Conservation (phyloP, 352 stramenopile species). For the Achlya hypogyna region DNA sequence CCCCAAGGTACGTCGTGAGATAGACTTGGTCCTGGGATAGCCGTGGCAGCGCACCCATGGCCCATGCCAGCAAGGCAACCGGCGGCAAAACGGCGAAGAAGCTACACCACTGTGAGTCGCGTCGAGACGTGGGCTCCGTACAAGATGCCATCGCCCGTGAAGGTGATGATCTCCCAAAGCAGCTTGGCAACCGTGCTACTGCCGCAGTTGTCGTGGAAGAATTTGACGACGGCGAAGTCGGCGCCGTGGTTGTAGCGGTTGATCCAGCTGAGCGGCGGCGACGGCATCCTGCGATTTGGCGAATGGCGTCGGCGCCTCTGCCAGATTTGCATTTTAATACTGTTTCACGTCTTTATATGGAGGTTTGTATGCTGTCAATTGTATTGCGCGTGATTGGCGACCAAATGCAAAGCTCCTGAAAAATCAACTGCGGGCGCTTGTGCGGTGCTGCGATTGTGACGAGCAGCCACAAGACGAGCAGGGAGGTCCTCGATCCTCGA, state of each 20-base stretch:
- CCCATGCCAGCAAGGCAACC: slow-evolving; percentile 31
- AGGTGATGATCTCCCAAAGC: slow-evolving; percentile 71
- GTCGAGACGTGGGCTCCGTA: slow-evolving; percentile 24
- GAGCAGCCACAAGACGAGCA: too few relatives aligned
- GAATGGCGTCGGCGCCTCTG: too few relatives aligned
- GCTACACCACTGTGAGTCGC: slow-evolving; percentile 21
- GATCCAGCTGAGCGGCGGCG: not conserved
- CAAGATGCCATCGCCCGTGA: slow-evolving; percentile 77
- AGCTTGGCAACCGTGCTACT: slow-evolving; percentile 17
- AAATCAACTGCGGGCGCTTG: too few relatives aligned
- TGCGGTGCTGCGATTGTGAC: too few relatives aligned
- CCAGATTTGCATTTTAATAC: too few relatives aligned
- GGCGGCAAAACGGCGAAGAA: slow-evolving; percentile 52
- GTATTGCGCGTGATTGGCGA: too few relatives aligned
- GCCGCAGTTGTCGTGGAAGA: slow-evolving; percentile 13
- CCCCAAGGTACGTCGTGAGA: slow-evolving; percentile 35
- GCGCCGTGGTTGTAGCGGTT: slow-evolving; percentile 13
- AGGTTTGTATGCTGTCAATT: too few relatives aligned
- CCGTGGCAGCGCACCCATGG: slow-evolving; percentile 25
- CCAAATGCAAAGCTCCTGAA: too few relatives aligned
- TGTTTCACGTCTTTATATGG: too few relatives aligned
- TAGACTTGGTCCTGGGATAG: slow-evolving; percentile 24
- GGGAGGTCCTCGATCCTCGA: too few relatives aligned
- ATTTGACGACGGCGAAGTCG: slow-evolving; percentile 14
- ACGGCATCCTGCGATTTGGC: not conserved